These are phyloP conservation scores for Trichocladium antarcticum DNA, from an alignment of 495 filamentous ascomycete species.

Conservation along the genomic window DNA sequence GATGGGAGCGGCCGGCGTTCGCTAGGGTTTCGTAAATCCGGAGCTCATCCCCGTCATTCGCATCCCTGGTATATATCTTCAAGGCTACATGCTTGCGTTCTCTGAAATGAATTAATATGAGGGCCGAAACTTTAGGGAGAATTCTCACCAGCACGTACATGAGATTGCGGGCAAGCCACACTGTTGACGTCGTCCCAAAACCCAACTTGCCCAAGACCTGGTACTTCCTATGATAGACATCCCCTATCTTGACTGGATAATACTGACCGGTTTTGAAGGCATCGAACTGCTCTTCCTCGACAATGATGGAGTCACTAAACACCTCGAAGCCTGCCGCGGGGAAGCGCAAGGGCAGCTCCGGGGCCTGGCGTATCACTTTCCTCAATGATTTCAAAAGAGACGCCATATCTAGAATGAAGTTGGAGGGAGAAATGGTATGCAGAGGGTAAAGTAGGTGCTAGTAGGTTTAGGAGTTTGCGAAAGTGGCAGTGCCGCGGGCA, in stretches of 20 bases:
- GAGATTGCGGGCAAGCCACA: conserved; percentile 44
- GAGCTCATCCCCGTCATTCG: conserved; percentile 17
- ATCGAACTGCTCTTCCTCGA: conserved; percentile 2
- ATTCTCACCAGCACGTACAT: too few relatives aligned
- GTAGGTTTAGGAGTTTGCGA: too few relatives aligned
- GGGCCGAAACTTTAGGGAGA: too few relatives aligned
- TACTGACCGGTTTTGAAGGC: conserved; percentile 13
- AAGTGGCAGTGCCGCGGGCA: too few relatives aligned
- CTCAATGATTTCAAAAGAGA: background rate
- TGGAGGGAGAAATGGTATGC: too few relatives aligned
- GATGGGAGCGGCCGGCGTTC: conserved; percentile 24
- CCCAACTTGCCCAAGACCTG: conserved; percentile 44
- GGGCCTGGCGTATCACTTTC: background rate
- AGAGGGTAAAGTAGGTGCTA: too few relatives aligned
- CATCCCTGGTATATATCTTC: too few relatives aligned
- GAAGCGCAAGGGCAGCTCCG: background rate
- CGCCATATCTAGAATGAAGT: too few relatives aligned
- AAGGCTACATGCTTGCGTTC: too few relatives aligned
- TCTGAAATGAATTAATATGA: too few relatives aligned
- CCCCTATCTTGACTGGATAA: conserved; percentile 42
- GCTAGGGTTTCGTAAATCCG: conserved; percentile 24
- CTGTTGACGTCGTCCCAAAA: conserved; percentile 43
- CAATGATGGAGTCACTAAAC: background rate
- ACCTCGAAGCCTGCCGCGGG: background rate
- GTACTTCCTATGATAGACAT: conserved; percentile 38